Evolutionary conservation across 495 filamentous ascomycete species (phyloP), one percentile per base, ranked within the genome.

Genomic region (Neurospora sp.): DNA sequence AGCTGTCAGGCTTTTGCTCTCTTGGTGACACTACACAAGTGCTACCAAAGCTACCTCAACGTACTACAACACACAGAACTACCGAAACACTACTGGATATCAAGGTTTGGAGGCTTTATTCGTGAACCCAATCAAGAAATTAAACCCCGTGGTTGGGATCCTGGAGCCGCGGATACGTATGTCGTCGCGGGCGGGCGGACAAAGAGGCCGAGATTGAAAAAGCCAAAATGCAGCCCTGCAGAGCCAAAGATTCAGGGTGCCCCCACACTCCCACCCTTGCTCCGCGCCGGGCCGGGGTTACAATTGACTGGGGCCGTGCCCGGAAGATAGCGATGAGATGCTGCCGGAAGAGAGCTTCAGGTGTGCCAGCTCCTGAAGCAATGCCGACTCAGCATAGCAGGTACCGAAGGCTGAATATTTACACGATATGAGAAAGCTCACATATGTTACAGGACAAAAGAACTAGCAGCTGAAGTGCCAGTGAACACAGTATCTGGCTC

Each of bases 191-290:
- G 10, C 18, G 69, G 39, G 16, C 35, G 35, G 69, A 40, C 69
- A 40, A 39, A 14, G 39, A 70, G 39, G 69, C 69, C 69, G 69
- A 70, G 31, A n/a, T 38, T 37, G 69, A 18, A 41, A 39, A 35
- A 37, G 39, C 69, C 27, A 69, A 71, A n/a, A 72, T 27, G 71
- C 70, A 72, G 73, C 70, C 73, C 71, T 70, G 69, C 71, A 71
- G 73, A 72, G 71, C 54, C 54, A 66, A 37, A 66, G 54, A 66
- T 35, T 66, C 54, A 37, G 27, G 54, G 27, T 66, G 54, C 54
- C 54, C 54, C 54, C 54, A 66, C 6, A 31, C 54, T 16, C 54
- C 54, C 54, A 66, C 54, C 54, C 54, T 66, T 35, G 54, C 27
- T 66, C 27, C 54, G 54, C 54, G 31, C 23, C 23, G 5, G 54